Base-by-base conservation (phyloP, 495 filamentous ascomycete genomes). In the Chaetomium cochliodes region DNA sequence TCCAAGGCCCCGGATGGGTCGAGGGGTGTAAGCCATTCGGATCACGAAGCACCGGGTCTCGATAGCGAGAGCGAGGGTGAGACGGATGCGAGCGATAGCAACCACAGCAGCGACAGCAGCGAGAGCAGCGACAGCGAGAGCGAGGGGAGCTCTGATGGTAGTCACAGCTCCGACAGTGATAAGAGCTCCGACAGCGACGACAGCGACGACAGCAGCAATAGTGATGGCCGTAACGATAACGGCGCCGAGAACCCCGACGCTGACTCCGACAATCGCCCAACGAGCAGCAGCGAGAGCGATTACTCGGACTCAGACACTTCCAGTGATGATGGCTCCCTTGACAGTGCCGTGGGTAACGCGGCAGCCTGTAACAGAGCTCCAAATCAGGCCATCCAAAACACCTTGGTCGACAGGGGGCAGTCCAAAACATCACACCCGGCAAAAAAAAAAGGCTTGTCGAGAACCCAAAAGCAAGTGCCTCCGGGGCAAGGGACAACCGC, bases 401-500 rank as follows among this genome's bases (percentile, higher is more conserved):
- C 18, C 16, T 12, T 9, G 1, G 28, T 16, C 25, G 22, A 8
- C 26, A 18, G 6, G n/a, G 18, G 28, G 7, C 39, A 55, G n/a
- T 25, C 22, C n/a, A 37, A 7, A 3, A 58, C 0, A 25, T 15
- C 23, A 30, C 16, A 13, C 13, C 26, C 28, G 39, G 44, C 15
- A 25, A 42, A 13, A 0, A n/a, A 30, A 53, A 5, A 4, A 47
- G 4, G 0, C 28, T 56, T 50, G 12, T 47, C 33, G 26, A 60
- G 22, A 16, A 51, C n/a, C 2, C 16, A 26, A 15, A 20, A 39
- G n/a, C 46, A 60, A 16, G 73, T 74, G 1, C 73, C 58, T 49
- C 78, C 63, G 61, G 77, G 65, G 42, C 73, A 60, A 33, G 80
- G 79, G 13, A 76, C 71, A 39, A 67, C 71, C 2, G 62, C 64